Percentiles rank a stretch among this genome's conserved stretches.
Evolutionary conservation across 441 rosid genomes (phyloP).

Genomic region (Syzygium malaccense): DNA sequence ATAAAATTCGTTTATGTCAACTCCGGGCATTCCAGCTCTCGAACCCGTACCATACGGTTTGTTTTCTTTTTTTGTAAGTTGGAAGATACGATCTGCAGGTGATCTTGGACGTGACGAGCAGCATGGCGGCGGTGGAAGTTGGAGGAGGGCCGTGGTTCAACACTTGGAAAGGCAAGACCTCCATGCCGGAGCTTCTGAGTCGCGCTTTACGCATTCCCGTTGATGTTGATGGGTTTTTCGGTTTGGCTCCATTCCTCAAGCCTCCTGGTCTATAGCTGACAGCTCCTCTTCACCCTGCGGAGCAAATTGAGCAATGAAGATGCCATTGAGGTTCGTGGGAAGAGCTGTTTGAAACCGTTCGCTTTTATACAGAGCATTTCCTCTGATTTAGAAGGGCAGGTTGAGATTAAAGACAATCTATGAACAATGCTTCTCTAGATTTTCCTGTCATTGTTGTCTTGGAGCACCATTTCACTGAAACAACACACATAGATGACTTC

Average conservation of each 20-base stretch:
- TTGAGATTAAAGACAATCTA: neutral
- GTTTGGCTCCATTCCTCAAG: constrained; percentile 54
- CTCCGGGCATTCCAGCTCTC: neutral
- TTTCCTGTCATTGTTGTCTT: neutral
- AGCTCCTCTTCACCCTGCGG: neutral
- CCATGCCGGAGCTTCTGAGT: constrained; percentile 51
- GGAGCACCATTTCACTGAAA: neutral
- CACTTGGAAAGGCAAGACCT: constrained; percentile 73
- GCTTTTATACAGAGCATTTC: neutral
- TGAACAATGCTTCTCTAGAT: neutral
- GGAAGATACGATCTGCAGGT: constrained; percentile 24
- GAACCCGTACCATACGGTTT: neutral
- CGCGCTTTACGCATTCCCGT: constrained; percentile 44
- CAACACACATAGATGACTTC: neutral
- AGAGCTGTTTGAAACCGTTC: neutral
- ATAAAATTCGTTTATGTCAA: neutral
- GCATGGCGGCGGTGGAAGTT: constrained; percentile 82
- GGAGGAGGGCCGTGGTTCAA: constrained; percentile 99
- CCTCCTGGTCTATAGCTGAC: constrained; percentile 71
- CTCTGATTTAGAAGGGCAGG: neutral
- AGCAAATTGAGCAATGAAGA: neutral
- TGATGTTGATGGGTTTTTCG: constrained; percentile 47
- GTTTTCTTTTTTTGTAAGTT: neutral
- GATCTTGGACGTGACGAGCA: constrained; percentile 66
- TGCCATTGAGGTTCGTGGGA: neutral